Conservation (phyloP, 192 early-diverging fungal species). For the Coemansia sp. region DNA sequence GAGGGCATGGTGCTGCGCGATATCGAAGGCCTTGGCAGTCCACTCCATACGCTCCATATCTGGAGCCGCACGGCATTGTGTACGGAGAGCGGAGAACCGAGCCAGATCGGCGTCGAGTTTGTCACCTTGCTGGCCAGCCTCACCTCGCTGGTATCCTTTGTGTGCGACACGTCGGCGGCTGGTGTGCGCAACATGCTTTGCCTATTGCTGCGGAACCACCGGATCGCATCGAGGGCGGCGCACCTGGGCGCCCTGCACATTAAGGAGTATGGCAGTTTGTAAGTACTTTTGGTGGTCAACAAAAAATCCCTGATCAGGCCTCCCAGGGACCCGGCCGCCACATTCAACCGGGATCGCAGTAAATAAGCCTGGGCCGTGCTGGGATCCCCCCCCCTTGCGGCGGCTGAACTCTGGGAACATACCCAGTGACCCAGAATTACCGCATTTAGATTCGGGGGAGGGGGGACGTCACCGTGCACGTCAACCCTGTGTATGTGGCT, state of each 20-base stretch:
- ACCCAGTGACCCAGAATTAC: no score
- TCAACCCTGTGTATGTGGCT: no score
- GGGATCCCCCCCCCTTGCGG: no score
- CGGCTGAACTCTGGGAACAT: no score
- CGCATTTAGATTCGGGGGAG: no score
- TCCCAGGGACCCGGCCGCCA: no score
- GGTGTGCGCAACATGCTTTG: conserved; percentile 8
- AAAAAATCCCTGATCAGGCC: no score
- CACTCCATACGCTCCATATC: conserved; percentile 21
- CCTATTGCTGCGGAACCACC: neutral
- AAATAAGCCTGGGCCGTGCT: no score
- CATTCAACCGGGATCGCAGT: no score
- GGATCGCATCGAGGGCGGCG: neutral
- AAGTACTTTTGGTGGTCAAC: no score
- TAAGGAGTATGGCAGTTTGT: no score
- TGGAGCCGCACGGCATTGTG: conserved; percentile 21
- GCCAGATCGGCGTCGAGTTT: conserved; percentile 8
- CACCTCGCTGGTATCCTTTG: conserved; percentile 15
- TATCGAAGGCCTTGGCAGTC: neutral
- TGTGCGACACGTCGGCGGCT: neutral
- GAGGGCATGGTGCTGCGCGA: neutral
- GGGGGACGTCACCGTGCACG: no score
- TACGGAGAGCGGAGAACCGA: conserved; percentile 1
- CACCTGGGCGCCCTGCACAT: neutral
- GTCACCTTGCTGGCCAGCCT: conserved; percentile 9